Conservation (phyloP, 2,329 filamentous ascomycete species). For the Aspergillus uvarum region DNA sequence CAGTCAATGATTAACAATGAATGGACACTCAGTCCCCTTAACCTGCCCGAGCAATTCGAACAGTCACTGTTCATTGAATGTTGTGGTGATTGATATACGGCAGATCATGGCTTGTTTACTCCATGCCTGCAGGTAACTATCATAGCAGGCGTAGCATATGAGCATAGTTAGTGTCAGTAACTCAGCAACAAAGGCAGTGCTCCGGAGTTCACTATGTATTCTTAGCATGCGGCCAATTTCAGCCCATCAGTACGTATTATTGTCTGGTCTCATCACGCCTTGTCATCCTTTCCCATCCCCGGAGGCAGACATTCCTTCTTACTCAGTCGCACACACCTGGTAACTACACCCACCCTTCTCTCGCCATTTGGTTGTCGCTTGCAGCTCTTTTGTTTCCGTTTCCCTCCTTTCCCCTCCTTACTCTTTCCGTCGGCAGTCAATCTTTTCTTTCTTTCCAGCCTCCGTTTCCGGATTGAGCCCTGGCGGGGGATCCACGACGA, state of each 20-base stretch:
- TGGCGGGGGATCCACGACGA: conserved; percentile 37
- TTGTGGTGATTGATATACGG: background rate
- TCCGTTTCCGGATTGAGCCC: conserved; percentile 38
- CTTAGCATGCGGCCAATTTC: background rate
- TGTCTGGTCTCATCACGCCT: background rate
- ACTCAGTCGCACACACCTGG: background rate
- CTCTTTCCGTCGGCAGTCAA: conserved; percentile 20
- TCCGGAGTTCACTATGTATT: background rate
- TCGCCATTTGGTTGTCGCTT: conserved; percentile 16
- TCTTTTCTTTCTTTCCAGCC: conserved; percentile 16
- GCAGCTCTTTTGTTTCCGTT: conserved; percentile 5
- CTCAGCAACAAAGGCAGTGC: background rate
- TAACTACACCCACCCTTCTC: background rate
- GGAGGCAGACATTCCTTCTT: conserved; percentile 14
- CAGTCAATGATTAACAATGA: too few relatives aligned
- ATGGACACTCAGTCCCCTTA: too few relatives aligned
- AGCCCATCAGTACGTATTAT: background rate
- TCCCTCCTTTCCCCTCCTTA: background rate
- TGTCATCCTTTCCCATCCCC: background rate
- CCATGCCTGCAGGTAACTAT: background rate
- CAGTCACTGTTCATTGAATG: too few relatives aligned
- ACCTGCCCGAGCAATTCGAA: too few relatives aligned
- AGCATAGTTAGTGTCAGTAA: background rate
- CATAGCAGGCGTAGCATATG: background rate
- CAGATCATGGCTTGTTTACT: background rate